Conservation (phyloP, 495 filamentous ascomycete genomes). For the Hyphodiscus hymeniophilus region DNA sequence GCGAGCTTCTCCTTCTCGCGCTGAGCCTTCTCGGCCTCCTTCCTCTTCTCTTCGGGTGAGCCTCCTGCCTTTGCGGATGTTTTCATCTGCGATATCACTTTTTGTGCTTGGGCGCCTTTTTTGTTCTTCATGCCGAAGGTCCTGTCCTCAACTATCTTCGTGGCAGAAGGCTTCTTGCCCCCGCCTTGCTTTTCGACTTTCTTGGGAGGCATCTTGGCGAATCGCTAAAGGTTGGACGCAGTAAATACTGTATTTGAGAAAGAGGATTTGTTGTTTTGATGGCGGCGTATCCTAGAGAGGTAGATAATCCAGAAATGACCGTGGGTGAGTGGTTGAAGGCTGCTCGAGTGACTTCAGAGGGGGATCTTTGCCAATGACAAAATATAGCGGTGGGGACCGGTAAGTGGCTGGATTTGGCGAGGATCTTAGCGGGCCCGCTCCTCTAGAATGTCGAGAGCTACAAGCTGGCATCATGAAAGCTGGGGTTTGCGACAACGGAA, state of each 20-base stretch:
- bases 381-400: slow-evolving; percentile 13
- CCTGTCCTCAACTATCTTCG: slow-evolving; percentile 79
- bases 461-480: slow-evolving; percentile 18
- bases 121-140: slow-evolving; percentile 99
- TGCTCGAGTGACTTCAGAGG: slow-evolving; percentile 15
- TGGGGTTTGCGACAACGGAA: slow-evolving; percentile 6
- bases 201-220: slow-evolving; percentile 82
- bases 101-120: slow-evolving; percentile 86
- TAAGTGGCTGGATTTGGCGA: slow-evolving; percentile 8
- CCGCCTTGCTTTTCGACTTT: slow-evolving; percentile 53
- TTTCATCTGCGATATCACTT: slow-evolving; percentile 73
- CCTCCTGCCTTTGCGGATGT: slow-evolving; percentile 63
- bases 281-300: not conserved
- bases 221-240: not conserved
- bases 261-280: not conserved
- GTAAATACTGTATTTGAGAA: not conserved
- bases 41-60: slow-evolving; percentile 75
- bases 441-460: slow-evolving; percentile 2
- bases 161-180: slow-evolving; percentile 55
- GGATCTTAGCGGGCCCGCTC: slow-evolving; percentile 10
- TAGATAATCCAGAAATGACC: slow-evolving; percentile 20
- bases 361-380: slow-evolving; percentile 6
- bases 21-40: slow-evolving; percentile 79
- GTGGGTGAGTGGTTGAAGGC: slow-evolving; percentile 8
- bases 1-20: slow-evolving; percentile 75